A percentile compares a stretch with the other conserved stretches of the same genome.
These are phyloP conservation scores for Mikania micrantha DNA, from an alignment of 129 eudicot genomes.

Conservation along the genomic window DNA sequence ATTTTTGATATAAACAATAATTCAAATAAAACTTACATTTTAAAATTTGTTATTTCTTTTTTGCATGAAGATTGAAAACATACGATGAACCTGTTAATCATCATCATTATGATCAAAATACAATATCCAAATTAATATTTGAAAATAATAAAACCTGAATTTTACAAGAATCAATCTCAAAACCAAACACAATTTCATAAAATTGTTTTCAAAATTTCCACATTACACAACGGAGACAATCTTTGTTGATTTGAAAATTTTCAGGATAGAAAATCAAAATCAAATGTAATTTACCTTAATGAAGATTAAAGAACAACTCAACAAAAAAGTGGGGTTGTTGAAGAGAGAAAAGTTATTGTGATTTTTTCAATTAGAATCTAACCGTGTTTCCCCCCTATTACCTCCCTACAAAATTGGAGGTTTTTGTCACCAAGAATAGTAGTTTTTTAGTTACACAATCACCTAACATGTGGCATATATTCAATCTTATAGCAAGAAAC, in stretches of 20 bases:
- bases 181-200: not conserved
- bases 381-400: slow-evolving; percentile 23
- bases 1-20: not conserved
- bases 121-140: not conserved
- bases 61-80: not conserved
- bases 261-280: not conserved
- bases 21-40: not conserved
- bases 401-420: slow-evolving; percentile 25
- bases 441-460: slow-evolving; percentile 15
- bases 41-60: not conserved
- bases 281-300: slow-evolving; percentile 24
- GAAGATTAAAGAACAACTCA: slow-evolving; percentile 23
- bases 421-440: slow-evolving; percentile 1
- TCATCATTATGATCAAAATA: slow-evolving; percentile 15
- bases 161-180: not conserved
- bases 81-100: slow-evolving; percentile 1
- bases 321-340: not conserved
- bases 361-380: slow-evolving; percentile 24
- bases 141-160: not conserved
- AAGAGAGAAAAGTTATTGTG: slow-evolving; percentile 19
- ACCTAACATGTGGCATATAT: slow-evolving; percentile 19
- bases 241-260: not conserved
- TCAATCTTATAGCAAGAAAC: slow-evolving; percentile 2
- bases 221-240: not conserved
- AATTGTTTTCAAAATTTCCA: not conserved